These are phyloP conservation scores for Garcia nutans DNA, from an alignment of 345 rosid genomes.

Conservation along the genomic window DNA sequence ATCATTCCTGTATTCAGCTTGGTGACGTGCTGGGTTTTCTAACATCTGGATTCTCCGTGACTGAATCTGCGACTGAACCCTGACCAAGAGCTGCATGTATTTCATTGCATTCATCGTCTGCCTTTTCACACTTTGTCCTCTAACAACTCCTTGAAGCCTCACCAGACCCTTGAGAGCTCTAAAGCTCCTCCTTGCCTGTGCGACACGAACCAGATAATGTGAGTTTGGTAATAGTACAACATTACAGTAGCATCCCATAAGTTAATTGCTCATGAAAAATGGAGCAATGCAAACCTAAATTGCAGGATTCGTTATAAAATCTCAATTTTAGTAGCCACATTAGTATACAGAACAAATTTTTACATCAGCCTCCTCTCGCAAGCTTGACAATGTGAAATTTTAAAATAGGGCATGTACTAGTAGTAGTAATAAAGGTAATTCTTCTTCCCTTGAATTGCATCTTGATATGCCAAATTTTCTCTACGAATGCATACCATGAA, in stretches of 20 bases:
- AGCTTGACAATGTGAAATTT: not conserved
- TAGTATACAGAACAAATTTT: too few species aligned
- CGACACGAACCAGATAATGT: constrained; percentile 13
- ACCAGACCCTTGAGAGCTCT: constrained; percentile 89
- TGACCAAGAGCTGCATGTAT: constrained; percentile 85
- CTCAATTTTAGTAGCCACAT: not conserved
- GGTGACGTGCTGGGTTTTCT: constrained; percentile 67
- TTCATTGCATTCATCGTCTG: constrained; percentile 90
- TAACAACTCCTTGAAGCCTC: constrained; percentile 94
- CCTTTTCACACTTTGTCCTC: constrained; percentile 87
- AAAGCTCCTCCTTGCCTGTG: constrained; percentile 87
- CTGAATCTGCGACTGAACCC: constrained; percentile 95
- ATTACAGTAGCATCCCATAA: not conserved
- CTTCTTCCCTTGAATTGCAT: not conserved
- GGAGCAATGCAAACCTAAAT: not conserved
- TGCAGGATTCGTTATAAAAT: constrained; percentile 1
- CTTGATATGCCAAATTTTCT: not conserved
- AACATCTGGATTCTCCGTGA: constrained; percentile 89
- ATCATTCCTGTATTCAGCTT: constrained; percentile 47
- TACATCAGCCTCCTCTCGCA: not conserved
- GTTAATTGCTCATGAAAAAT: not conserved
- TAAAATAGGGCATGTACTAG: not conserved
- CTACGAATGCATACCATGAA: not conserved
- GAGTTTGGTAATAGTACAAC: constrained; percentile 2
- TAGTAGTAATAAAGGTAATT: not conserved